A percentile compares a stretch with the other conserved stretches of the same genome.
Evolutionary conservation across 23 red algal species (phyloP).

Genomic region (Agarophyton chilense): DNA sequence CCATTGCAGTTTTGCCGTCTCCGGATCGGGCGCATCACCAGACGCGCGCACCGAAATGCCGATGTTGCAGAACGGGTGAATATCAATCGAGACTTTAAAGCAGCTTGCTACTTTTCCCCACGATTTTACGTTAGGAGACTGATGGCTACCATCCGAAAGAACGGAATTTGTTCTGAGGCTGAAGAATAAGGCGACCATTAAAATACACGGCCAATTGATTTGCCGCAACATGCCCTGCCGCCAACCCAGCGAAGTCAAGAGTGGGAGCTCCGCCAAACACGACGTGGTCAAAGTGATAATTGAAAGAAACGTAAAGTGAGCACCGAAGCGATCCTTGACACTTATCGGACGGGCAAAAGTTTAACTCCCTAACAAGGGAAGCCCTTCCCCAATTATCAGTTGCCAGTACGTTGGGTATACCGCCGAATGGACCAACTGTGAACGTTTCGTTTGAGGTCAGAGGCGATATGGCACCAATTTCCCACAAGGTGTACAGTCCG

Average conservation of each 20-base stretch:
- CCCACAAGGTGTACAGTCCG: conserved; percentile 17
- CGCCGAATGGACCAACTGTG: not conserved
- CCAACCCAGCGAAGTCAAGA: conserved; percentile 28
- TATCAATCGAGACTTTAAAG: too few relatives aligned
- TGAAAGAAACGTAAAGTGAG: not conserved
- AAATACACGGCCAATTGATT: not conserved
- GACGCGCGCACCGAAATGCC: too few relatives aligned
- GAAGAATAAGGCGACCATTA: conserved; percentile 1
- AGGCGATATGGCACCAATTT: not conserved
- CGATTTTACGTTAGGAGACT: too few relatives aligned
- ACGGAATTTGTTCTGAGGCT: conserved; percentile 25
- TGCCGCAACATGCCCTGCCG: conserved; percentile 17
- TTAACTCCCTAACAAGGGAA: not conserved
- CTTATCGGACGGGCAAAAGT: conserved; percentile 25
- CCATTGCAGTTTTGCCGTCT: too few relatives aligned
- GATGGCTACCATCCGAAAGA: too few relatives aligned
- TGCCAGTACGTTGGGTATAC: conserved; percentile 21
- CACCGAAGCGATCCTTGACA: not conserved
- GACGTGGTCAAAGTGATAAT: conserved; percentile 44
- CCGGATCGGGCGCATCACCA: too few relatives aligned
- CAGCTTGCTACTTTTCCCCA: too few relatives aligned
- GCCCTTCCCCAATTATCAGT: conserved; percentile 13
- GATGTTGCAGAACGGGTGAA: too few relatives aligned
- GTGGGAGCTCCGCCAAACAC: conserved; percentile 18
- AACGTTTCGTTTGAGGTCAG: not conserved